Evolutionary conservation across 2,329 filamentous ascomycete species (phyloP), one percentile per base, ranked within the genome.

Genomic region (Penicillium sp.): DNA sequence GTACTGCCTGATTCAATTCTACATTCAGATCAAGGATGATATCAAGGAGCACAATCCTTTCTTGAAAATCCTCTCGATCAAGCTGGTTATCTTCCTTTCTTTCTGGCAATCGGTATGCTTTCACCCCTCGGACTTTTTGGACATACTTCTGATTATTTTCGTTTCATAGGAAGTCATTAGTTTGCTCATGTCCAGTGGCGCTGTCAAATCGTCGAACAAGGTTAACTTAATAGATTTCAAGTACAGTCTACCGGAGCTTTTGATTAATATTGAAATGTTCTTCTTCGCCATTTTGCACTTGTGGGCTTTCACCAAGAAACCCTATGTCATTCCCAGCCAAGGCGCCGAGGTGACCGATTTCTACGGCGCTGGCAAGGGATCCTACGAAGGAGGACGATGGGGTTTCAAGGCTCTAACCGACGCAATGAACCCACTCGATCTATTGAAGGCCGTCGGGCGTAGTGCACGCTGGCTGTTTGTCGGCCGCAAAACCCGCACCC

Each of bases 1-100:
- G 89, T 94, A 89, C 76, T 92, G 89, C 70, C 75, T 96, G 42
- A 86, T 95, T 59, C 90, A 96, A 66, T 94, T 94, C 72, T 96
- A 96, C 72, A 72, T 89, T 27, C 90, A 95, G 72, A 79, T 94
- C 44, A 86, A 85, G 59, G 75, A 80, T 1, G 84, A 89, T 55
- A 80, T 96, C 25, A 80, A 81, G 7, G 82, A 87, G 51, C 84
- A 95, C 68, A 81, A 77, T 18, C 89, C 90, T 0, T 88, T 93
- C 62, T 74, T 93, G 61, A 96, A 96, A 73, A 86, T 96, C 25
- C 69, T 91, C 20, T 89, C 90, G 67, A 94, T 96, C 75, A 96
- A 96, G 74, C 81, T 95, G 26, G 90, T 95, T 68, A 91, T 96
- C 67, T 96, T 96, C 79, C 82, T 96, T 63, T 92, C 88, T 33